Percentiles rank a stretch among this genome's conserved stretches.
phyloP scores from a whole-genome alignment of 1,284 basidiomycete genomes.

The Agroathelia rolfsii region DNA sequence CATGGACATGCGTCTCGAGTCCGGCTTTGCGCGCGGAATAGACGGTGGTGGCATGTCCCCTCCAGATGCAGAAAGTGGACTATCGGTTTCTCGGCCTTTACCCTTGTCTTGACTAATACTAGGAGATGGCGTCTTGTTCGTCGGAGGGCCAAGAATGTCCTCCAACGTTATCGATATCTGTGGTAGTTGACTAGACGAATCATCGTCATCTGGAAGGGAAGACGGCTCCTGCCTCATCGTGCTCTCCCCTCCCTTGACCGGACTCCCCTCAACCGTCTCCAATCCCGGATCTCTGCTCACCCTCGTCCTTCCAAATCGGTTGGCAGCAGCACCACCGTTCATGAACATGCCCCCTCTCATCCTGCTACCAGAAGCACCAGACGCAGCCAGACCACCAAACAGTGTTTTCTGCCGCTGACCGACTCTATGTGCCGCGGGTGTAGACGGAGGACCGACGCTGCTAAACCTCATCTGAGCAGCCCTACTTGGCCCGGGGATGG shows the following conservation, averaged over 20 bases:
- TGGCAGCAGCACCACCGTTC: too few relatives aligned
- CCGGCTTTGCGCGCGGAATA: conserved; percentile 21
- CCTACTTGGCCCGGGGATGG: too few relatives aligned
- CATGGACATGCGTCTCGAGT: conserved; percentile 47
- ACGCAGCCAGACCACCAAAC: too few relatives aligned
- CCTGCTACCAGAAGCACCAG: too few relatives aligned
- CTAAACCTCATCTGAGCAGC: too few relatives aligned
- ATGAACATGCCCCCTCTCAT: too few relatives aligned
- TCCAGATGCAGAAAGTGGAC: conserved; percentile 15
- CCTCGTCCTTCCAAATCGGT: too few relatives aligned
- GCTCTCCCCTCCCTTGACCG: conserved; percentile 20
- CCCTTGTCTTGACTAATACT: conserved; percentile 23
- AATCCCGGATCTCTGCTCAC: too few relatives aligned
- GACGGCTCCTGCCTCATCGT: conserved; percentile 4
- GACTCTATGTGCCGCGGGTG: too few relatives aligned
- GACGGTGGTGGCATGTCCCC: conserved; percentile 10
- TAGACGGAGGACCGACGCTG: too few relatives aligned
- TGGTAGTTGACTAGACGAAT: conserved; percentile 1
- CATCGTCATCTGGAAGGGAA: conserved; percentile 1
- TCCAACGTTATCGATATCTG: background rate
- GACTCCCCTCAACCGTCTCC: conserved; percentile 24
- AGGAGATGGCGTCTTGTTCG: conserved; percentile 7
- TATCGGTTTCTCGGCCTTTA: conserved; percentile 19
- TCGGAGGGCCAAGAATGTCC: conserved; percentile 3
- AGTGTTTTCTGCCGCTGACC: too few relatives aligned